phyloP scores from a whole-genome alignment of 495 filamentous ascomycete genomes.

The Penicillium parvum region DNA sequence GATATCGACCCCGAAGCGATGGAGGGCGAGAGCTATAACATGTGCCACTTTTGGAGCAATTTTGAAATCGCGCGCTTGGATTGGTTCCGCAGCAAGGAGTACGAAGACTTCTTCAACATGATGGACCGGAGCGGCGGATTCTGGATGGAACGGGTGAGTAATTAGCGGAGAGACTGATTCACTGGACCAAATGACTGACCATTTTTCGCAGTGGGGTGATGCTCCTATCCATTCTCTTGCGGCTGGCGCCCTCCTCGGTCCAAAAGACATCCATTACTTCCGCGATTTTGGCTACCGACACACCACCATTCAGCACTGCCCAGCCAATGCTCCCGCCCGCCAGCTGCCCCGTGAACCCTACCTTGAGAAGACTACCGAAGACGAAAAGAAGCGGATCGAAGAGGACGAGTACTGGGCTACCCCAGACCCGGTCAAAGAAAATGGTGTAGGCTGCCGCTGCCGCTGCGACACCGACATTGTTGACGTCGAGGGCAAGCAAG shows the following conservation, averaged over 20 bases:
- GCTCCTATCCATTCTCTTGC: constrained; percentile 98
- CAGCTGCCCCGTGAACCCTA: constrained; percentile 79
- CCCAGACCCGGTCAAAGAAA: constrained; percentile 82
- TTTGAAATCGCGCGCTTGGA: constrained; percentile 95
- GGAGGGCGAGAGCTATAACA: constrained; percentile 98
- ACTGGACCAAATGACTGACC: constrained; percentile 4
- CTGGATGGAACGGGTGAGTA: constrained; percentile 93
- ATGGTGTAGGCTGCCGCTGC: constrained; percentile 95
- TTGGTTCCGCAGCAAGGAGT: constrained; percentile 94
- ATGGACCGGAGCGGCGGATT: constrained; percentile 98
- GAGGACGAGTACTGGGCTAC: constrained; percentile 97
- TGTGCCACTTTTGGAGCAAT: constrained; percentile 99
- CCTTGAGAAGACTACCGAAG: constrained; percentile 77
- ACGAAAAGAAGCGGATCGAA: constrained; percentile 83
- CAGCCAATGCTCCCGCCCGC: constrained; percentile 87
- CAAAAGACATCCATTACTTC: constrained; percentile 94
- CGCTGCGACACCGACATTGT: constrained; percentile 97
- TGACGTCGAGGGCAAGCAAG: constrained; percentile 95
- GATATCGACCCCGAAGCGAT: constrained; percentile 90
- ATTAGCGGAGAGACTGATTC: background rate
- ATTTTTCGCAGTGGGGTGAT: constrained; percentile 78
- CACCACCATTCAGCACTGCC: constrained; percentile 98
- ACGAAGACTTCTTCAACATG: constrained; percentile 98
- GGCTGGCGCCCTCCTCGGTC: constrained; percentile 78
- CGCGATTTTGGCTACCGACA: constrained; percentile 98